Evolutionary conservation across 2,329 filamentous ascomycete species (phyloP).

Genomic region (Aspergillus costaricaensis): DNA sequence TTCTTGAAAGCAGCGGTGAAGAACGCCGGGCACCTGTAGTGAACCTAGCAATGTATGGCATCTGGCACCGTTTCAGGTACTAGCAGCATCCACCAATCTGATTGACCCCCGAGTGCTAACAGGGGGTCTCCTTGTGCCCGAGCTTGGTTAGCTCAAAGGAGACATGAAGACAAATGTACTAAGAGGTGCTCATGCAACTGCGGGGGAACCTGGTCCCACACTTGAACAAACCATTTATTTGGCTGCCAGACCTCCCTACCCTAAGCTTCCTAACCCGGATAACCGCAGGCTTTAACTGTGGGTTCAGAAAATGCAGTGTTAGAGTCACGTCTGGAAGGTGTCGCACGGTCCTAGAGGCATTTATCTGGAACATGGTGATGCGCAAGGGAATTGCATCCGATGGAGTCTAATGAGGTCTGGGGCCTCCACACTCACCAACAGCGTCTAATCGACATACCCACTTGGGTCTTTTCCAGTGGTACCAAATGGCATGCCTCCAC

Average conservation of each 20-base stretch:
- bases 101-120: background rate
- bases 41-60: background rate
- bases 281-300: background rate
- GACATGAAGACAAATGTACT: background rate
- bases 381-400: background rate
- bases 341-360: background rate
- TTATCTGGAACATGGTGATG: background rate
- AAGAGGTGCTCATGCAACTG: background rate
- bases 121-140: too few species aligned
- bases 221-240: background rate
- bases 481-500: constrained; percentile 18
- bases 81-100: background rate
- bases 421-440: background rate
- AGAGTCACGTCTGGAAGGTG: background rate
- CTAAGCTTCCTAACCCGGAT: background rate
- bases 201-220: background rate
- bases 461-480: constrained; percentile 13
- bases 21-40: background rate
- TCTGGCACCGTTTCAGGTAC: background rate
- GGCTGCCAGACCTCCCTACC: background rate
- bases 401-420: background rate
- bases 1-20: constrained; percentile 5
- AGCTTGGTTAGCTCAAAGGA: background rate
- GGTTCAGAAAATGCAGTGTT: background rate
- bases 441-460: constrained; percentile 1